These are phyloP conservation scores for Aureobasidium vineae DNA, from an alignment of 2,329 filamentous ascomycete species.

Conservation along the genomic window DNA sequence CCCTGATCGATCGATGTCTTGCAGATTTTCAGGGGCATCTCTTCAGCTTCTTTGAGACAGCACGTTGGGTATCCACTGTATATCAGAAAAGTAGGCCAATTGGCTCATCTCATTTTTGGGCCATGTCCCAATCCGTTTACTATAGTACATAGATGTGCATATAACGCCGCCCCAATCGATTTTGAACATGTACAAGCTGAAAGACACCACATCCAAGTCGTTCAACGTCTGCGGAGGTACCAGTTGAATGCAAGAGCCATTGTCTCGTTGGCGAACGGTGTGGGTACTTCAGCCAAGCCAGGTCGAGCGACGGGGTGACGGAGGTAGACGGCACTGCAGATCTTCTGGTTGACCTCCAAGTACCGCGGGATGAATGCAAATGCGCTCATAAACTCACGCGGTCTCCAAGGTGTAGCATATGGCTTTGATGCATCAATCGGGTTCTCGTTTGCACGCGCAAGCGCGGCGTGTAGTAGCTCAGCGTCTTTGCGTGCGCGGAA, in stretches of 20 bases:
- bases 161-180: constrained; percentile 21
- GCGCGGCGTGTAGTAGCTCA: constrained; percentile 54
- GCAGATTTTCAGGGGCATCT: constrained; percentile 16
- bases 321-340: constrained; percentile 93
- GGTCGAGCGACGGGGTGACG: constrained; percentile 87
- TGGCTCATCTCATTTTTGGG: neutral
- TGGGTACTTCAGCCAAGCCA: constrained; percentile 71
- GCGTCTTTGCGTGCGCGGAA: constrained; percentile 58
- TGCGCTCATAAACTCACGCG: constrained; percentile 79
- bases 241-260: constrained; percentile 86
- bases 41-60: constrained; percentile 3
- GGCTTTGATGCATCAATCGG: constrained; percentile 74
- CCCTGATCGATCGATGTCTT: constrained; percentile 1
- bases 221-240: constrained; percentile 80
- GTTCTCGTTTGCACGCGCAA: constrained; percentile 68
- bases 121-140: constrained; percentile 2
- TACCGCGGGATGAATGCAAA: constrained; percentile 96
- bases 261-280: constrained; percentile 69
- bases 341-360: constrained; percentile 95
- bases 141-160: constrained; percentile 24
- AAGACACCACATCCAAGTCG: neutral
- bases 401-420: constrained; percentile 88
- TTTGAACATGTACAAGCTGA: constrained; percentile 24
- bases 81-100: neutral
- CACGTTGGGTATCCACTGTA: neutral